Percentiles rank a stretch among this genome's conserved stretches.
phyloP scores from a whole-genome alignment of 169 alveolate species.

The Plasmodium blacklocki region DNA sequence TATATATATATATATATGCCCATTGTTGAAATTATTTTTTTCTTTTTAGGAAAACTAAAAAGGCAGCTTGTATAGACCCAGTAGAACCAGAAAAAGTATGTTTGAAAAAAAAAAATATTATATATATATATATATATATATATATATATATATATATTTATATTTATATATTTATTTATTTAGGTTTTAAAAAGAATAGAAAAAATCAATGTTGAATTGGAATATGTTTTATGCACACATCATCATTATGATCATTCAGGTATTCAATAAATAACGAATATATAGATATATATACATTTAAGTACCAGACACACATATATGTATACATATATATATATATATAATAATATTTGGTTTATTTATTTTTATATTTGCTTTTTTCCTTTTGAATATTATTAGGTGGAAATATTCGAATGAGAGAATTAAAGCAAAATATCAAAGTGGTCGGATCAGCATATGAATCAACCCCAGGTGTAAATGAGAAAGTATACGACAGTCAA shows the following conservation, averaged over 20 bases:
- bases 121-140: too few relatives aligned
- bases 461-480: slow-evolving; percentile 89
- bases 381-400: slow-evolving; percentile 75
- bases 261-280: not conserved
- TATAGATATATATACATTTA: not conserved
- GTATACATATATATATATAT: too few relatives aligned
- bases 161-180: not conserved
- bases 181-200: slow-evolving; percentile 71
- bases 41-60: slow-evolving; percentile 60
- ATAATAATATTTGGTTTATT: not conserved
- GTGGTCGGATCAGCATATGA: slow-evolving; percentile 92
- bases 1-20: not conserved
- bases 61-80: slow-evolving; percentile 88
- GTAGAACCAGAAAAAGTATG: slow-evolving; percentile 83
- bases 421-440: slow-evolving; percentile 82
- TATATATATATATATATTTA: not conserved
- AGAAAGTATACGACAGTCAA: slow-evolving; percentile 87
- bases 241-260: slow-evolving; percentile 90
- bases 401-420: slow-evolving; percentile 87
- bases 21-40: not conserved
- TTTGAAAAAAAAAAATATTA: too few relatives aligned
- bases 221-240: slow-evolving; percentile 84
- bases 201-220: slow-evolving; percentile 73
- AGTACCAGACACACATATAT: not conserved
- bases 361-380: not conserved